These are phyloP conservation scores for Zygoascus tannicola DNA, from an alignment of 805 yeast species.

Conservation along the genomic window DNA sequence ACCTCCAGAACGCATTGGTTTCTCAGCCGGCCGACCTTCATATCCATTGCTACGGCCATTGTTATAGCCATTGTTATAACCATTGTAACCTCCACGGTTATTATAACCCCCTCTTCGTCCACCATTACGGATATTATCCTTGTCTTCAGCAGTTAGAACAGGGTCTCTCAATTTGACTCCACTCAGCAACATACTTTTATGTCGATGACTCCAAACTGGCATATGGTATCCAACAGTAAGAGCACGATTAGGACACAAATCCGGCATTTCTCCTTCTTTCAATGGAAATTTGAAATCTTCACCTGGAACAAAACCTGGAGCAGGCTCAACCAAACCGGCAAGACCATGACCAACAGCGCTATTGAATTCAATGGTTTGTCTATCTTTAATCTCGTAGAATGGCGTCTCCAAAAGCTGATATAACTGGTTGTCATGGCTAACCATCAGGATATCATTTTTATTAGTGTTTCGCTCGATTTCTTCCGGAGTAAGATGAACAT, in stretches of 20 bases:
- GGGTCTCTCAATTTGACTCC: conserved; percentile 61
- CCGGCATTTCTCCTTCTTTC: conserved; percentile 35
- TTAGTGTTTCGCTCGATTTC: conserved; percentile 63
- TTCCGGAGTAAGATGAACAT: conserved; percentile 51
- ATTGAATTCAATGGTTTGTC: conserved; percentile 6
- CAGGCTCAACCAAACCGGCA: conserved; percentile 24
- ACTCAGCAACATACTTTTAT: conserved; percentile 76
- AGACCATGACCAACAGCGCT: conserved; percentile 25
- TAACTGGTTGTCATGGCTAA: conserved; percentile 54
- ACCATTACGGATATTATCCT: conserved; percentile 46
- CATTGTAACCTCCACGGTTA: conserved; percentile 4
- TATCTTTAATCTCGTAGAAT: conserved; percentile 28
- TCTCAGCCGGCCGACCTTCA: conserved; percentile 1
- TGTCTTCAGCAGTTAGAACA: conserved; percentile 61
- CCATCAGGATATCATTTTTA: conserved; percentile 58
- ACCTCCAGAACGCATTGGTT: conserved; percentile 15
- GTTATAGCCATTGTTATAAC: conserved; percentile 8
- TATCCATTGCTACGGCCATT: conserved; percentile 8
- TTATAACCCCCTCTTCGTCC: conserved; percentile 25
- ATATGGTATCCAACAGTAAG: conserved; percentile 45
- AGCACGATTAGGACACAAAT: conserved; percentile 34
- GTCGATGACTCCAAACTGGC: conserved; percentile 45
- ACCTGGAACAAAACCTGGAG: conserved; percentile 32
- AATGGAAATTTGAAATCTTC: conserved; percentile 39
- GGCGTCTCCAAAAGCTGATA: conserved; percentile 32